These are phyloP conservation scores for Blakeslea trispora DNA, from an alignment of 371 early-diverging fungal species.

Conservation along the genomic window DNA sequence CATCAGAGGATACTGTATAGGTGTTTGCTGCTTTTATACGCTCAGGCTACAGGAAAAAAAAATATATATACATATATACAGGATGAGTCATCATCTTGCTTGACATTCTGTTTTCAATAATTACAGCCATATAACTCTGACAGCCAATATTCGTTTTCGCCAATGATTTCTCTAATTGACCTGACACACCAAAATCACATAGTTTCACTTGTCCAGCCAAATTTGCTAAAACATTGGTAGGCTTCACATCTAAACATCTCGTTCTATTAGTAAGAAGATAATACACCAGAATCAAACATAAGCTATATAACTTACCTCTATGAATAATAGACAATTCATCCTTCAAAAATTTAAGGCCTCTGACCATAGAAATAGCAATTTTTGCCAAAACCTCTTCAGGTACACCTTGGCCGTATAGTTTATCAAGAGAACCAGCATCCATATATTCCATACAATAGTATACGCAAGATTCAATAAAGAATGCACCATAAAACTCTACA, in stretches of 20 bases:
- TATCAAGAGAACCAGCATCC: slow-evolving; percentile 94
- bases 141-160: slow-evolving; percentile 95
- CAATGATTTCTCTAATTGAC: slow-evolving; percentile 85
- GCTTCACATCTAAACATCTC: slow-evolving; percentile 85
- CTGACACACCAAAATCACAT: slow-evolving; percentile 91
- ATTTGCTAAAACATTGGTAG: slow-evolving; percentile 92
- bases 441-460: slow-evolving; percentile 95
- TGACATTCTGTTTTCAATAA: too few relatives aligned
- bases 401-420: slow-evolving; percentile 78
- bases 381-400: slow-evolving; percentile 83
- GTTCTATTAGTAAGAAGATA: too few relatives aligned
- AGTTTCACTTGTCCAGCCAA: slow-evolving; percentile 86
- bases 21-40: slow-evolving; percentile 67
- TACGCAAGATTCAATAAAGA: slow-evolving; percentile 93
- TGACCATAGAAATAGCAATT: slow-evolving; percentile 80
- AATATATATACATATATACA: too few relatives aligned
- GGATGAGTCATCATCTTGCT: too few relatives aligned
- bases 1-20: slow-evolving; percentile 81
- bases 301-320: slow-evolving; percentile 47
- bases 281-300: too few relatives aligned
- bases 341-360: slow-evolving; percentile 87
- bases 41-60: slow-evolving; percentile 63
- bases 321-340: slow-evolving; percentile 90
- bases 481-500: slow-evolving; percentile 98
- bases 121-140: slow-evolving; percentile 93